A percentile compares a stretch with the other conserved stretches of the same genome.
Evolutionary conservation across 148 eudicot genomes (phyloP).

Genomic region (Cornus suecica): DNA sequence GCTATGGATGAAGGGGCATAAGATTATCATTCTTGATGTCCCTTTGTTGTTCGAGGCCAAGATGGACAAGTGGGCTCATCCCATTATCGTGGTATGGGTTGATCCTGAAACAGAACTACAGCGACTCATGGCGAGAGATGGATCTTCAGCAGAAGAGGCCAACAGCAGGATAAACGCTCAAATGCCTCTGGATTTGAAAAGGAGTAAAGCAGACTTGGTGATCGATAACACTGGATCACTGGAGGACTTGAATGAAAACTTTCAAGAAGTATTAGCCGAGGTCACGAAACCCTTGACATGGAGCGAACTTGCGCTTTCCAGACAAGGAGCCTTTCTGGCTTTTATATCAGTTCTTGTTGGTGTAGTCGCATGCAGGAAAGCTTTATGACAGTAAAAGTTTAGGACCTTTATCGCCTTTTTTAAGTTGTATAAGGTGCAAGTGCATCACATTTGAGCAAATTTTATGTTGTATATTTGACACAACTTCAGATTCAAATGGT

Average conservation of each 20-base stretch:
- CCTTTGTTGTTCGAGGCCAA: slow-evolving; percentile 92
- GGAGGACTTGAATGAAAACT: slow-evolving; percentile 61
- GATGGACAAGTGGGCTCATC: slow-evolving; percentile 90
- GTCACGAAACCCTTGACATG: slow-evolving; percentile 79
- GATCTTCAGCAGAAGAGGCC: slow-evolving; percentile 68
- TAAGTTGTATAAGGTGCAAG: not conserved
- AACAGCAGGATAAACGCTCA: slow-evolving; percentile 78
- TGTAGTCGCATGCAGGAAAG: slow-evolving; percentile 37
- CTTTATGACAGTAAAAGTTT: not conserved
- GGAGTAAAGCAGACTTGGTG: slow-evolving; percentile 72
- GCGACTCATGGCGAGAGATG: slow-evolving; percentile 75
- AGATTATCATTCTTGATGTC: slow-evolving; percentile 73
- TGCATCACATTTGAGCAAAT: not conserved
- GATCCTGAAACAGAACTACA: slow-evolving; percentile 81
- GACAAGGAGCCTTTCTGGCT: slow-evolving; percentile 71
- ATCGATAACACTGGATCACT: slow-evolving; percentile 81
- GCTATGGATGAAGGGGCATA: slow-evolving; percentile 80
- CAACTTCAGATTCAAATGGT: too few species aligned
- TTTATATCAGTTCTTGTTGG: slow-evolving; percentile 47
- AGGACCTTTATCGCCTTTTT: not conserved
- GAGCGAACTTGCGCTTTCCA: slow-evolving; percentile 73
- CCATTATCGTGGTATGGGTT: slow-evolving; percentile 79
- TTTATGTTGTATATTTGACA: not conserved
- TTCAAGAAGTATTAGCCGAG: slow-evolving; percentile 43
- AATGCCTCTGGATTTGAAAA: slow-evolving; percentile 77